Evolutionary conservation across 306 rosid genomes (phyloP).

Genomic region (Abrus pulchellus): DNA sequence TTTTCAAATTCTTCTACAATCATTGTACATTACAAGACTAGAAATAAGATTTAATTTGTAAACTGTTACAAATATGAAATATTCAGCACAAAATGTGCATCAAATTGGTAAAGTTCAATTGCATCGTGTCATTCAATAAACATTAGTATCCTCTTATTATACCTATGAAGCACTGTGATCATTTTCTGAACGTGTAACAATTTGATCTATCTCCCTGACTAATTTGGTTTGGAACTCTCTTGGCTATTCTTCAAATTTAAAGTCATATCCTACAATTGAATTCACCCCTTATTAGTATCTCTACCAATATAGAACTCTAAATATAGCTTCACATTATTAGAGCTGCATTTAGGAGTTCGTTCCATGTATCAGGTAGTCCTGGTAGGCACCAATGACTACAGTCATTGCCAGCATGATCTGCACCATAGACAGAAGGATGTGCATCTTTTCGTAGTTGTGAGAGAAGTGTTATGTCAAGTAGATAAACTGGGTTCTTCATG

Average conservation of each 20-base stretch:
- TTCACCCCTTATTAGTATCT: slow-evolving; percentile 21
- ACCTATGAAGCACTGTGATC: not conserved
- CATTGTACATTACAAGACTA: not conserved
- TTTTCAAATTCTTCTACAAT: not conserved
- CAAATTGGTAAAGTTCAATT: slow-evolving; percentile 18
- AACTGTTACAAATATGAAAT: slow-evolving; percentile 28
- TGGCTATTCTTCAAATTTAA: slow-evolving; percentile 24
- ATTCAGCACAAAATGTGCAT: slow-evolving; percentile 39
- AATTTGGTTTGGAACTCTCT: slow-evolving; percentile 19
- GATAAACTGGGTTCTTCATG: slow-evolving; percentile 66
- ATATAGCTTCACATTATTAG: slow-evolving; percentile 51
- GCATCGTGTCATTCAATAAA: slow-evolving; percentile 27
- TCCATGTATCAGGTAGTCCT: slow-evolving; percentile 97
- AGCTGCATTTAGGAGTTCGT: slow-evolving; percentile 78
- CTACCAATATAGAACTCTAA: slow-evolving; percentile 4
- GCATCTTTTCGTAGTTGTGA: slow-evolving; percentile 91
- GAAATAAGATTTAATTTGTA: not conserved
- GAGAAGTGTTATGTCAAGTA: slow-evolving; percentile 89
- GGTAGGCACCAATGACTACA: slow-evolving; percentile 99
- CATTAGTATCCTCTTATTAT: not conserved
- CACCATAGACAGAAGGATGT: slow-evolving; percentile 77
- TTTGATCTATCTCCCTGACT: slow-evolving; percentile 33
- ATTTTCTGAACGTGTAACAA: slow-evolving; percentile 31
- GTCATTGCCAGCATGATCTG: slow-evolving; percentile 65
- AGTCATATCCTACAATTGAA: slow-evolving; percentile 47